These are phyloP conservation scores for bread wheat (Triticum aestivum) DNA, from an alignment of 176 grass and related monocot species.

Conservation along the genomic window IWGSC_CS_RefSeq_v2.1 NC_057810.1:702146839-702147338, in stretches of 20 bases:
- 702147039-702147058: not conserved
- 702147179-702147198: not conserved
- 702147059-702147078: slow-evolving; percentile 28
- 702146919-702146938: not conserved
- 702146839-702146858: no score
- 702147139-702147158: not conserved
- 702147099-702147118: slow-evolving; percentile 24
- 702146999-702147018: not conserved
- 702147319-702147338: not conserved
- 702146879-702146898: not conserved
- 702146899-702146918: not conserved
- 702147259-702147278: slow-evolving; percentile 44
- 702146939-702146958: not conserved
- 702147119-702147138: not conserved
- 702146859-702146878: not conserved
- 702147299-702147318: not conserved
- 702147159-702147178: not conserved
- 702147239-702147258: slow-evolving; percentile 43
- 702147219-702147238: not conserved
- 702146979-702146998: no score
- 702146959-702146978: no score
- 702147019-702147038: not conserved
- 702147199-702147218: not conserved
- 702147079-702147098: slow-evolving; percentile 38
- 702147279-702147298: slow-evolving; percentile 37